These are phyloP conservation scores for Cordyceps cateniannulata DNA, from an alignment of 2,329 filamentous ascomycete species.

Conservation along the genomic window DNA sequence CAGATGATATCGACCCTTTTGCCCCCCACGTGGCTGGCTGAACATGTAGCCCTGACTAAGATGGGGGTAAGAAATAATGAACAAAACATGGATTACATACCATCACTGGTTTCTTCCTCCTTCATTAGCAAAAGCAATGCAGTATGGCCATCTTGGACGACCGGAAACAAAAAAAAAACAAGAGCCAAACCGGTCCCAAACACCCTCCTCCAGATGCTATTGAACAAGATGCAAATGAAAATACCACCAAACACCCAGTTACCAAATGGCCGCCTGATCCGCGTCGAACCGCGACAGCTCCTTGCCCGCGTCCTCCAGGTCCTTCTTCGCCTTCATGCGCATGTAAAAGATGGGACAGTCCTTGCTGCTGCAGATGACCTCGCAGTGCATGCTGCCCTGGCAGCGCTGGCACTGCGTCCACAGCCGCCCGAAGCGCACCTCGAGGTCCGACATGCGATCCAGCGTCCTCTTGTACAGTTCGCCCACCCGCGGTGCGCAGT, in stretches of 20 bases:
- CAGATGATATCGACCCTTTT: slow-evolving; percentile 4
- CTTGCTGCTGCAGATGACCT: slow-evolving; percentile 93
- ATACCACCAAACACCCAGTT: slow-evolving; percentile 5
- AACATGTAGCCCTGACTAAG: neutral
- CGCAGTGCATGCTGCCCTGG: slow-evolving; percentile 95
- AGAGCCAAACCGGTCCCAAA: neutral
- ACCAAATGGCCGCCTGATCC: slow-evolving; percentile 65
- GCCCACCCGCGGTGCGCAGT: slow-evolving; percentile 78
- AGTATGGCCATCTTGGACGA: neutral
- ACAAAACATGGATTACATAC: neutral
- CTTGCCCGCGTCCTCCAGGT: slow-evolving; percentile 89
- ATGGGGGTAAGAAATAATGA: neutral
- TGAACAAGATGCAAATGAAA: neutral
- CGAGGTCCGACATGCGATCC: slow-evolving; percentile 81
- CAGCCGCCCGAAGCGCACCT: slow-evolving; percentile 83
- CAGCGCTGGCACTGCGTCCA: slow-evolving; percentile 99
- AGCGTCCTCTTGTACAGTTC: slow-evolving; percentile 93
- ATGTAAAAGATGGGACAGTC: slow-evolving; percentile 99
- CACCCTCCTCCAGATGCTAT: neutral
- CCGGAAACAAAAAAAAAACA: neutral
- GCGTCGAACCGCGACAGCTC: slow-evolving; percentile 86
- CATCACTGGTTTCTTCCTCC: neutral
- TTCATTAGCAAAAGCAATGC: slow-evolving; percentile 8
- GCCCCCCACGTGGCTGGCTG: neutral
- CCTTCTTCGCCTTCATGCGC: slow-evolving; percentile 99